Conservation (phyloP, 129 eudicot genomes). For the Flaveria trinervia region DNA sequence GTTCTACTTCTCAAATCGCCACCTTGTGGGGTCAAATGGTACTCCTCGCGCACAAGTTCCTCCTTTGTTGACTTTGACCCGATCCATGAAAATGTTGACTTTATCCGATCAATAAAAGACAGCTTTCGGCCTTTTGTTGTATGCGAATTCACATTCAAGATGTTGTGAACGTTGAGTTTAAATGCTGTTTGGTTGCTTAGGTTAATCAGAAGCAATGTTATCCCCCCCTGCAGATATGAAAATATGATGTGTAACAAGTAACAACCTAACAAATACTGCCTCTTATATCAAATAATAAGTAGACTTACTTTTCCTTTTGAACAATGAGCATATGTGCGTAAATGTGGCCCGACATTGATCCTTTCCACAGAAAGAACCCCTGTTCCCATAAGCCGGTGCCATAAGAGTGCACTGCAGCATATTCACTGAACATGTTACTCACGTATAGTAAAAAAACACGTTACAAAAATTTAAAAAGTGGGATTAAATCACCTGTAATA, state of each 20-base stretch:
- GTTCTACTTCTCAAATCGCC: slow-evolving; percentile 61
- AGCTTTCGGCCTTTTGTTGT: slow-evolving; percentile 24
- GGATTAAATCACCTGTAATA: slow-evolving; percentile 62
- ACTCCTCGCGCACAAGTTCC: slow-evolving; percentile 62
- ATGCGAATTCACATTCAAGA: slow-evolving; percentile 26
- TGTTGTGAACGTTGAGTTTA: slow-evolving; percentile 46
- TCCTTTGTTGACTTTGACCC: slow-evolving; percentile 72
- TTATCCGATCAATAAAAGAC: slow-evolving; percentile 43
- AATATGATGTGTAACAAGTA: not conserved
- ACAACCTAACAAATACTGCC: not conserved
- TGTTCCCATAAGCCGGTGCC: slow-evolving; percentile 89
- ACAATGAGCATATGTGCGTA: slow-evolving; percentile 93
- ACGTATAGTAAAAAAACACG: not conserved
- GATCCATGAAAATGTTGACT: slow-evolving; percentile 72
- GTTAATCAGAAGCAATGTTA: slow-evolving; percentile 81
- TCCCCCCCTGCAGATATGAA: slow-evolving; percentile 54
- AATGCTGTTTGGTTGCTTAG: slow-evolving; percentile 74
- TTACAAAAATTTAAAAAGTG: not conserved
- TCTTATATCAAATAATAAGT: not conserved
- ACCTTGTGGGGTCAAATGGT: slow-evolving; percentile 67
- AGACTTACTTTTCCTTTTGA: slow-evolving; percentile 77
- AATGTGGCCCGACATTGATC: slow-evolving; percentile 60
- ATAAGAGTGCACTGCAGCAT: slow-evolving; percentile 69
- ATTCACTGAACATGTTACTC: slow-evolving; percentile 17
- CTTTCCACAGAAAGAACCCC: slow-evolving; percentile 73